Base-by-base conservation (phyloP, 2,329 filamentous ascomycete species). In the Tolypocladium tropicale region DNA sequence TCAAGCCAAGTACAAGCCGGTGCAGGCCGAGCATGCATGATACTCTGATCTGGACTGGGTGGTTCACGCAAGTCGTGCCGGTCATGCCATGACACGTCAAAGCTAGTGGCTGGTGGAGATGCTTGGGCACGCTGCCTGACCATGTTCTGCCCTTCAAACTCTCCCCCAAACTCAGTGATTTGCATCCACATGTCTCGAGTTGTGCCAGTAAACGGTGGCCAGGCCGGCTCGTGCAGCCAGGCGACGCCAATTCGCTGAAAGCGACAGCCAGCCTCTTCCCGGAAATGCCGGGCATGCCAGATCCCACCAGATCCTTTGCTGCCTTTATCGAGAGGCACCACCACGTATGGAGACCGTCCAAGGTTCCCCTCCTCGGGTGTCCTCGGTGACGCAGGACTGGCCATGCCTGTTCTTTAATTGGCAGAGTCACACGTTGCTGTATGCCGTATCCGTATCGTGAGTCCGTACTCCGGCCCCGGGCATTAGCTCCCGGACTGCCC, bases 401-500 rank as follows among this genome's bases (percentile, higher is more conserved):
- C 46, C 30, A 30, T 9, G 16, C 9, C 16, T 18, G 11, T 49
- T 49, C 25, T 4, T 25, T 16, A 1, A 16, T 7, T 32, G 53
- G n/a, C n/a, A 23, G 25, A 36, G 30, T 16, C 51, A 33, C 34
- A n/a, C 51, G 51, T 53, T 53, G 23, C 25, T 37, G 33, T 16
- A 28, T 28, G 23, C 51, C 39, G 50, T 21, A n/a, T 23, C 50
- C n/a, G n/a, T n/a, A n/a, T n/a, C n/a, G n/a, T n/a, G 23, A 3
- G 39, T 23, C 39, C 23, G n/a, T 12, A 23, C 6, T 23, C 18
- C 4, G 23, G 7, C 21, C 4, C 50, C 18, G 6, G 5, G 30
- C 7, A 12, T 56, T n/a, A 39, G 9, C 21, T 39, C 43, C 2
- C 33, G 3, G 57, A 36, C 41, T 60, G 57, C 11, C 56, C 60